Base-by-base conservation (phyloP, 78 protist species). In the Planoprotostelium fungivorum region DNA sequence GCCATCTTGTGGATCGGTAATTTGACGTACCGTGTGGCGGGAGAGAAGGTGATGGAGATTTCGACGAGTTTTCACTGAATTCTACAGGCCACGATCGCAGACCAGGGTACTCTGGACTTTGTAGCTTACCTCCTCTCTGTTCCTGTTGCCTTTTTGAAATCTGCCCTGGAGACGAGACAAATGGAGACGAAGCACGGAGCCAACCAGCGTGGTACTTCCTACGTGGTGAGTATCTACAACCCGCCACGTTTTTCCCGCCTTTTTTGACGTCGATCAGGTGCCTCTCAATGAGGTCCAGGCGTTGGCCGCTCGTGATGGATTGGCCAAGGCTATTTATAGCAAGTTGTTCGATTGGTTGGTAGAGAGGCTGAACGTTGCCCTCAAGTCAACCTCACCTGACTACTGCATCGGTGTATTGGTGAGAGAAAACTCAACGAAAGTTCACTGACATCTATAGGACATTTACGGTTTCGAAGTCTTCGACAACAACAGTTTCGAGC, bases 391-490 rank as follows among this genome's bases (percentile, higher is more conserved):
- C 5, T 51, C 73, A 5, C 73, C 73, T 16, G 73, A 51, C 73
- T 51, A 51, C 73, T 25, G 16, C 73, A 51, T 51, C 5, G 73
- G 73, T 51, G 73, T 51, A 5, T 51, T 51, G 73, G 73, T 51
- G 73, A 51, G 92, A 51, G 29, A 89, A 88, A 38, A 38, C 38
- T 36, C 37, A 34, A 63, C 92, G 93, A 88, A 38, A 88, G 28
- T 63, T 84, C 84, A 91, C 94, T 88, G 96, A 96, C 51, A 73
- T 96, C 90, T 89, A 34, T 93, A 97, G 84, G 99, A 97, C 93
- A 97, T 97, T 38, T 97, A 95, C 92, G 99, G 99, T 35, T 97
- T 97, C 34, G 94, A 94, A 73, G 91, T 94, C 0, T 94, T 90
- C 83, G 94, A 97, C 85, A 73, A 84, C 37, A 98, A 98, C 89